phyloP scores from a whole-genome alignment of 2,329 filamentous ascomycete genomes.

The Nothopassalora personata region DNA sequence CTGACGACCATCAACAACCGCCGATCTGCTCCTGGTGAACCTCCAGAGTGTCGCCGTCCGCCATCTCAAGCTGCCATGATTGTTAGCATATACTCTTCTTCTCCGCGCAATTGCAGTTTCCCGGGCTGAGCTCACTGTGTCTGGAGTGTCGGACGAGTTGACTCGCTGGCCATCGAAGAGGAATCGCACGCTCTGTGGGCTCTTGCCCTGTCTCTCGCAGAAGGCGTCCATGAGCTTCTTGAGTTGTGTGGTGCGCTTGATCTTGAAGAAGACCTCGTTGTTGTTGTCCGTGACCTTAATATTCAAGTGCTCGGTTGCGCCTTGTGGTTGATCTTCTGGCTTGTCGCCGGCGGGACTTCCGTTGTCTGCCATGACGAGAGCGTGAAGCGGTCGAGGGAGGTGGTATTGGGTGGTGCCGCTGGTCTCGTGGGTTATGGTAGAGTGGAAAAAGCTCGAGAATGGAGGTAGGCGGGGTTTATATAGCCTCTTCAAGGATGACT shows the following conservation, averaged over 20 bases:
- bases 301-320: constrained; percentile 74
- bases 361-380: constrained; percentile 46
- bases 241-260: constrained; percentile 91
- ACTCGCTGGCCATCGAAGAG: constrained; percentile 95
- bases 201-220: constrained; percentile 92
- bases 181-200: constrained; percentile 77
- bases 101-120: neutral
- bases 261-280: constrained; percentile 99
- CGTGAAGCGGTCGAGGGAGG: constrained; percentile 41
- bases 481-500: constrained; percentile 15
- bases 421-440: constrained; percentile 6
- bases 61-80: constrained; percentile 76
- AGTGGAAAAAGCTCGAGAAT: constrained; percentile 1
- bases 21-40: constrained; percentile 98
- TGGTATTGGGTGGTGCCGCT: neutral
- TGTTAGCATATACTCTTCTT: constrained; percentile 2
- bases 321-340: constrained; percentile 36
- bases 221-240: constrained; percentile 99
- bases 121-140: constrained; percentile 63
- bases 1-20: constrained; percentile 41
- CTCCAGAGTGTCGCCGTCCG: constrained; percentile 90
- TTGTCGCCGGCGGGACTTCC: constrained; percentile 30
- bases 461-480: constrained; percentile 14
- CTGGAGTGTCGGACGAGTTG: constrained; percentile 81
- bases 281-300: constrained; percentile 99